Conservation (phyloP, 2,329 filamentous ascomycete genomes). For the Ceratocystis cubensis region DNA sequence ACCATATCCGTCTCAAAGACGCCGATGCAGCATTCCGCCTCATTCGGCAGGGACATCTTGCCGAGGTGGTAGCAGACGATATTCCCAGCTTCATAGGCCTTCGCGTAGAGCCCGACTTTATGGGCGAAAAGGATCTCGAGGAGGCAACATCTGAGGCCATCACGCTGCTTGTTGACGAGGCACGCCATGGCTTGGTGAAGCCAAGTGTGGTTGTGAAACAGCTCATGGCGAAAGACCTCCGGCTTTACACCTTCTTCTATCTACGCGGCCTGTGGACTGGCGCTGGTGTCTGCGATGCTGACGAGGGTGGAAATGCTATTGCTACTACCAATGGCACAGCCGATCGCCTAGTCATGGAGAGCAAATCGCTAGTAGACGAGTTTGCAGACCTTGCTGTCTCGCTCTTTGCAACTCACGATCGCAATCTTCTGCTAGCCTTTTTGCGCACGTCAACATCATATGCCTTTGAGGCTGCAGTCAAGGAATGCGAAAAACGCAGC, state of each 20-base stretch:
- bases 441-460: conserved; percentile 76
- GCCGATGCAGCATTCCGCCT: conserved; percentile 78
- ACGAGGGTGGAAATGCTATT: conserved; percentile 23
- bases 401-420: conserved; percentile 75
- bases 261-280: conserved; percentile 75
- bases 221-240: conserved; percentile 52
- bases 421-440: conserved; percentile 71
- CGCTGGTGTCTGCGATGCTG: conserved; percentile 44
- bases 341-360: conserved; percentile 46
- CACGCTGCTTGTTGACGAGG: conserved; percentile 76
- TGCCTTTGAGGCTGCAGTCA: conserved; percentile 66
- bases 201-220: conserved; percentile 68
- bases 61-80: conserved; percentile 78
- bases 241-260: conserved; percentile 83
- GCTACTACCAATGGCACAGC: conserved; percentile 25
- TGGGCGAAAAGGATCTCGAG: conserved; percentile 61
- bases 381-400: conserved; percentile 79
- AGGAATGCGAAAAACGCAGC: conserved; percentile 66
- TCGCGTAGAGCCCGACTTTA: conserved; percentile 52
- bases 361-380: conserved; percentile 60
- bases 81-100: conserved; percentile 80
- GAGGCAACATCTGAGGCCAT: conserved; percentile 73
- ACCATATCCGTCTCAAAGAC: conserved; percentile 83
- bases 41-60: conserved; percentile 78
- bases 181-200: conserved; percentile 72